These are phyloP conservation scores for Nicotiana rustica DNA, from an alignment of 305 asterid species.

Conservation along the genomic window DNA sequence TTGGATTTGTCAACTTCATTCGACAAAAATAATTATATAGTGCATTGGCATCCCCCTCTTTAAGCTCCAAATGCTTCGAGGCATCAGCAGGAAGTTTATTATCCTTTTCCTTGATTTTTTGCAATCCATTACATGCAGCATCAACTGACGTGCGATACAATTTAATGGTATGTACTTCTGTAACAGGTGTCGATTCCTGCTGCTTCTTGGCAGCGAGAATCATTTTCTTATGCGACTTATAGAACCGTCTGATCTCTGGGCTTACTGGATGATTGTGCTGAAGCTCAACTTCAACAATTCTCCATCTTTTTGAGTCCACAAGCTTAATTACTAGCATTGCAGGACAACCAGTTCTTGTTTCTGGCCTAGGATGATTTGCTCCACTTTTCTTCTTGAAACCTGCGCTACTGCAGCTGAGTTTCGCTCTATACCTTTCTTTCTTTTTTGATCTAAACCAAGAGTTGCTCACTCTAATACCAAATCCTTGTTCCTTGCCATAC, in stretches of 20 bases:
- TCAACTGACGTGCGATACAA: constrained; percentile 50
- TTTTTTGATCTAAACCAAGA: constrained; percentile 73
- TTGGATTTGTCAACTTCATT: constrained; percentile 66
- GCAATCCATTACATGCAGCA: constrained; percentile 44
- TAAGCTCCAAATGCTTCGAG: constrained; percentile 59
- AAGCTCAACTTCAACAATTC: constrained; percentile 66
- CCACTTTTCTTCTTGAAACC: constrained; percentile 74
- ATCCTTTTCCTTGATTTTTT: constrained; percentile 47
- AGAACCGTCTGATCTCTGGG: constrained; percentile 64
- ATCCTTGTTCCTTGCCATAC: constrained; percentile 69
- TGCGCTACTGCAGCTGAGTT: constrained; percentile 72
- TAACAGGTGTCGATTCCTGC: constrained; percentile 49
- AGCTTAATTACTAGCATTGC: constrained; percentile 69
- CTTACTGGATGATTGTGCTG: constrained; percentile 69
- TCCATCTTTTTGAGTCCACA: constrained; percentile 66
- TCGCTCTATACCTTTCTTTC: constrained; percentile 70
- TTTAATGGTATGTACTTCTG: constrained; percentile 68
- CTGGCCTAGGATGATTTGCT: constrained; percentile 69
- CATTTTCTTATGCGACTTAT: constrained; percentile 69
- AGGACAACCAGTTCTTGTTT: constrained; percentile 76
- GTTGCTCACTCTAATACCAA: constrained; percentile 69
- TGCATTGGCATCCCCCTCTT: constrained; percentile 68
- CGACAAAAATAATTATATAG: constrained; percentile 65
- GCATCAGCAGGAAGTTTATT: constrained; percentile 38
- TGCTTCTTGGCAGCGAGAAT: constrained; percentile 51